Evolutionary conservation across 1,284 basidiomycete genomes (phyloP).

Genomic region (Filobasidium uniguttulatum): DNA sequence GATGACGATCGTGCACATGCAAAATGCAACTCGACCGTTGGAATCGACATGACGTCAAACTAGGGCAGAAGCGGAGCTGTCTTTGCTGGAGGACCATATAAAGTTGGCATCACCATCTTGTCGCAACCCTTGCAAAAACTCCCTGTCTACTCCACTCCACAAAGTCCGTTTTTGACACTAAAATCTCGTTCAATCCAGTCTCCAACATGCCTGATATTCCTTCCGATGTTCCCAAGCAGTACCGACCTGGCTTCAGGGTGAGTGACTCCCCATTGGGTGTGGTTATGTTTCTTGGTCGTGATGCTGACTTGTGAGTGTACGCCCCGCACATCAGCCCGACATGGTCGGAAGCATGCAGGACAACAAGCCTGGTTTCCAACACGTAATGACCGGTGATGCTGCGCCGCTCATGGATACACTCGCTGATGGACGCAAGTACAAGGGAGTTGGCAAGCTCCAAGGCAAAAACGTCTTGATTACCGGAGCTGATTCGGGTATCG

Average conservation of each 20-base stretch:
- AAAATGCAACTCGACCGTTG: too few relatives aligned
- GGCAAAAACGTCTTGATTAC: constrained; percentile 37
- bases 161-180: too few relatives aligned
- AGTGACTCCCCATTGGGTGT: too few relatives aligned
- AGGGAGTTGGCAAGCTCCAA: constrained; percentile 37
- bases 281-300: not conserved
- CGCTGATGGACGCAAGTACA: constrained; percentile 39
- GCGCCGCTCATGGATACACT: constrained; percentile 43
- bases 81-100: too few relatives aligned
- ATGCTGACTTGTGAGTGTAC: not conserved
- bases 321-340: constrained; percentile 3
- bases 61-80: too few relatives aligned
- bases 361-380: constrained; percentile 27
- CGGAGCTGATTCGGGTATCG: constrained; percentile 41
- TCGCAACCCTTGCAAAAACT: too few relatives aligned
- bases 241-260: constrained; percentile 23
- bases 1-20: too few relatives aligned
- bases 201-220: constrained; percentile 16
- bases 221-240: constrained; percentile 27
- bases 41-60: too few relatives aligned
- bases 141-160: too few relatives aligned
- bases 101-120: too few relatives aligned
- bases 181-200: too few relatives aligned
- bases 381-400: constrained; percentile 27
- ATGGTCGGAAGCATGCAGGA: constrained; percentile 28